Percentiles rank a stretch among this genome's conserved stretches.
Conservation (phyloP, 2,329 filamentous ascomycete genomes). For the Plectosphaerella sp. region DNA sequence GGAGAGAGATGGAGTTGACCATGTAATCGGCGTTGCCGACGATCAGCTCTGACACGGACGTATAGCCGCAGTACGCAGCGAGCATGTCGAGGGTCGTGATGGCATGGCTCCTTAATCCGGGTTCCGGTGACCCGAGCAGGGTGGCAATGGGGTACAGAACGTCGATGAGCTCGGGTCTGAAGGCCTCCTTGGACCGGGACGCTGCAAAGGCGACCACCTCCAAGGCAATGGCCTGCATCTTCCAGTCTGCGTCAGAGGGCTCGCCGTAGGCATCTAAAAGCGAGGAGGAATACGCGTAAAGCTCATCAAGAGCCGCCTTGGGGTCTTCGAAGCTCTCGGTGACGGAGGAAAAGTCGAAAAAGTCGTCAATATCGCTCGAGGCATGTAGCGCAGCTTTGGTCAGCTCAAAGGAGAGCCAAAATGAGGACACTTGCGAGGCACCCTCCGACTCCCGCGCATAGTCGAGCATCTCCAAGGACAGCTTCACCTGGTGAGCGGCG, state of each 20-base stretch:
- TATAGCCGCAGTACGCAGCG: slow-evolving; percentile 71
- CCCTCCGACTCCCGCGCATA: slow-evolving; percentile 55
- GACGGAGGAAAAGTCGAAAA: slow-evolving; percentile 54
- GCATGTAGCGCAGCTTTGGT: slow-evolving; percentile 52
- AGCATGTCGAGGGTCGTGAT: slow-evolving; percentile 78
- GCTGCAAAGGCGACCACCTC: slow-evolving; percentile 78
- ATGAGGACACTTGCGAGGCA: slow-evolving; percentile 60
- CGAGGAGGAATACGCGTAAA: slow-evolving; percentile 66
- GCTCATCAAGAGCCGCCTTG: slow-evolving; percentile 51
- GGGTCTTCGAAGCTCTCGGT: slow-evolving; percentile 31
- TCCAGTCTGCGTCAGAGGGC: slow-evolving; percentile 56
- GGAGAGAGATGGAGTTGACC: slow-evolving; percentile 84
- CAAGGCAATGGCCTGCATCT: slow-evolving; percentile 71
- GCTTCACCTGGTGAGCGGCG: slow-evolving; percentile 52
- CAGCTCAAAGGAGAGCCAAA: slow-evolving; percentile 76
- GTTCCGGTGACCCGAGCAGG: slow-evolving; percentile 70
- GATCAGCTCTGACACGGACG: slow-evolving; percentile 70
- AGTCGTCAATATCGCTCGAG: slow-evolving; percentile 56
- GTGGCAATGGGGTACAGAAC: slow-evolving; percentile 87
- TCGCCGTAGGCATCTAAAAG: slow-evolving; percentile 53
- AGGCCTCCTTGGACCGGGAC: slow-evolving; percentile 58
- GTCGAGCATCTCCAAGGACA: slow-evolving; percentile 63
- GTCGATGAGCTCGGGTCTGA: slow-evolving; percentile 83
- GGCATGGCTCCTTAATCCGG: slow-evolving; percentile 71
- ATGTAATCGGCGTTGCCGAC: slow-evolving; percentile 94